Conservation (phyloP, 2,329 filamentous ascomycete genomes). For the Fusarium citri region DNA sequence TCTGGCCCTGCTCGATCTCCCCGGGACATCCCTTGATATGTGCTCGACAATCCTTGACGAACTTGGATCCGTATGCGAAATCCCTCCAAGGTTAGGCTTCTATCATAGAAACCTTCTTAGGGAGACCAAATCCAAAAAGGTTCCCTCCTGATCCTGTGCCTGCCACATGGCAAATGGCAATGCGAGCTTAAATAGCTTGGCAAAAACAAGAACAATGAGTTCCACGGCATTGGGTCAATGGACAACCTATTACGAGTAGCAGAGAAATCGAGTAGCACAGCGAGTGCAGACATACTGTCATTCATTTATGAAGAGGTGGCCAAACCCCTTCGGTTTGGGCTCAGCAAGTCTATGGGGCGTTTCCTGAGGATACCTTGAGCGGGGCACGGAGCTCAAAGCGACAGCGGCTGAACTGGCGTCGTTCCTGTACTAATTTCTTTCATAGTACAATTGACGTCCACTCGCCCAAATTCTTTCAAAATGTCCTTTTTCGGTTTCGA, state of each 20-base stretch:
- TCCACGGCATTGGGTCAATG: not conserved
- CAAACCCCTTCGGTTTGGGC: not conserved
- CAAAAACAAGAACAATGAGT: not conserved
- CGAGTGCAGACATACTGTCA: not conserved
- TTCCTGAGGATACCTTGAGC: slow-evolving; percentile 23
- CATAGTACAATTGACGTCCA: slow-evolving; percentile 42
- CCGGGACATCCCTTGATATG: not conserved
- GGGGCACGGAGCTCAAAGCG: slow-evolving; percentile 37
- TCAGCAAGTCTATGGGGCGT: slow-evolving; percentile 5
- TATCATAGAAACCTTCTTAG: not conserved
- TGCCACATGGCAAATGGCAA: not conserved
- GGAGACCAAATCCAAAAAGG: too few relatives aligned
- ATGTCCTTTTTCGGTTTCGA: slow-evolving; percentile 98
- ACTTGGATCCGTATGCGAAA: slow-evolving; percentile 1
- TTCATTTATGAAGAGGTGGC: not conserved
- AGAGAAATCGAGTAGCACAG: not conserved
- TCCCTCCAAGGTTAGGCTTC: not conserved
- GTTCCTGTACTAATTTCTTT: slow-evolving; percentile 37
- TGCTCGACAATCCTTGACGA: not conserved
- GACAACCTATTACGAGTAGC: not conserved
- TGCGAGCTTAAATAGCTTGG: not conserved
- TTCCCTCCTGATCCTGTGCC: not conserved
- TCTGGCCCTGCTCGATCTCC: slow-evolving; percentile 7
- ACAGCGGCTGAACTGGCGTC: slow-evolving; percentile 24
- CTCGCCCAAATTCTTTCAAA: slow-evolving; percentile 43